Evolutionary conservation across 2,329 filamentous ascomycete species (phyloP).

Genomic region (Cordyceps cateniannulata): DNA sequence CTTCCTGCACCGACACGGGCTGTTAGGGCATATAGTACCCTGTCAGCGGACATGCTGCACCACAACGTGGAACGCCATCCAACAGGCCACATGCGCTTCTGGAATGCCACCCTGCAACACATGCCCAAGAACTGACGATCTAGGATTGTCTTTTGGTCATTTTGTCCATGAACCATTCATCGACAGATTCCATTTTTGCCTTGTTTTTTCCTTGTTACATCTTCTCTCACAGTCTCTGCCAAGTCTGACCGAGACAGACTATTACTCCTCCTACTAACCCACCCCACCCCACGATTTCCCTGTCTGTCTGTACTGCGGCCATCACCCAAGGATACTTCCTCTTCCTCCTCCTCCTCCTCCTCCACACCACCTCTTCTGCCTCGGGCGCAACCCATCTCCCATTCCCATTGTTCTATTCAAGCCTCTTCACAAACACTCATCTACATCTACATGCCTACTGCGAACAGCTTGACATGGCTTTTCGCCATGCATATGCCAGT

Average conservation of each 20-base stretch:
- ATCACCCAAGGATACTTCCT: background rate
- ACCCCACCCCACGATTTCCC: no score
- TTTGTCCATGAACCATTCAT: no score
- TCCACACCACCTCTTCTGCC: background rate
- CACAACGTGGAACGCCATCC: no score
- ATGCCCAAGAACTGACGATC: background rate
- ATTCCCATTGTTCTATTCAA: background rate
- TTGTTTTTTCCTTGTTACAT: no score
- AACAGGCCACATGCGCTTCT: background rate
- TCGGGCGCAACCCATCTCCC: background rate
- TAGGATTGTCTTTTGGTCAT: background rate
- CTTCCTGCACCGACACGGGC: background rate
- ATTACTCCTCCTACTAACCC: no score
- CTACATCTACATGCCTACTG: background rate
- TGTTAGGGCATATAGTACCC: background rate
- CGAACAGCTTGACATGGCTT: constrained; percentile 1
- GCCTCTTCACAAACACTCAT: background rate
- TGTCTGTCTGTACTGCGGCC: background rate
- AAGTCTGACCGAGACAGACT: no score
- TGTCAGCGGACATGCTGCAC: background rate
- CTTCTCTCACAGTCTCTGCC: no score
- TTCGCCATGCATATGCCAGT: background rate
- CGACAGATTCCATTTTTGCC: no score
- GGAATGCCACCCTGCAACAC: background rate
- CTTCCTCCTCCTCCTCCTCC: background rate